phyloP scores from a whole-genome alignment of 208 protist genomes.

The Sergeia podlipaevii region DNA sequence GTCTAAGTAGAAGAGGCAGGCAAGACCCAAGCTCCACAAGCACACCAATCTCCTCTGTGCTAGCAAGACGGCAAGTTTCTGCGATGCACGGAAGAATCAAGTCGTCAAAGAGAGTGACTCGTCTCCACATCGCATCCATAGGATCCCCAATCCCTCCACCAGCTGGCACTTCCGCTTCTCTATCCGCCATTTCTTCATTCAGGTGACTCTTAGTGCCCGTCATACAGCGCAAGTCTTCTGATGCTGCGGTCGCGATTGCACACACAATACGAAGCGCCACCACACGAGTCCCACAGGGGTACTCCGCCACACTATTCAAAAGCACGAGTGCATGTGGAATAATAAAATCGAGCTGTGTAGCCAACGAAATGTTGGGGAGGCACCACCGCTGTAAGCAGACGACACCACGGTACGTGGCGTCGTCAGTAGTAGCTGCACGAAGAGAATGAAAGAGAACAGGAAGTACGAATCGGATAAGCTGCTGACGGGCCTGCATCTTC shows the following conservation, averaged over 20 bases:
- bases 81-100: slow-evolving; percentile 50
- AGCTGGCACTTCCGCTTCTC: not conserved
- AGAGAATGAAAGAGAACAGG: slow-evolving; percentile 51
- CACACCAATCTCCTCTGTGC: slow-evolving; percentile 15
- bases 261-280: slow-evolving; percentile 49
- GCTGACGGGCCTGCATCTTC: no score
- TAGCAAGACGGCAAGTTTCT: slow-evolving; percentile 16
- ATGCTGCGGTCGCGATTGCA: slow-evolving; percentile 16
- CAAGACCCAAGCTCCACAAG: slow-evolving; percentile 55
- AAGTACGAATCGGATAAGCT: no score
- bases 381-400: slow-evolving; percentile 30
- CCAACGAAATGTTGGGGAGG: slow-evolving; percentile 19
- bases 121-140: slow-evolving; percentile 26
- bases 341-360: slow-evolving; percentile 28
- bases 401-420: slow-evolving; percentile 41
- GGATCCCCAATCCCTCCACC: slow-evolving; percentile 13
- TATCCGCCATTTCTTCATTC: slow-evolving; percentile 20
- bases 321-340: slow-evolving; percentile 44
- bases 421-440: slow-evolving; percentile 23
- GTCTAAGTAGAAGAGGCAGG: slow-evolving; percentile 57
- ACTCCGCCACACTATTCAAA: slow-evolving; percentile 23
- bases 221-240: not conserved
- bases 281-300: slow-evolving; percentile 26
- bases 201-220: not conserved
- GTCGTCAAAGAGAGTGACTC: slow-evolving; percentile 51